Evolutionary conservation across 768 basidiomycete genomes (phyloP), one percentile per base, ranked within the genome.

Genomic region (Xanthoconium purpureum): DNA sequence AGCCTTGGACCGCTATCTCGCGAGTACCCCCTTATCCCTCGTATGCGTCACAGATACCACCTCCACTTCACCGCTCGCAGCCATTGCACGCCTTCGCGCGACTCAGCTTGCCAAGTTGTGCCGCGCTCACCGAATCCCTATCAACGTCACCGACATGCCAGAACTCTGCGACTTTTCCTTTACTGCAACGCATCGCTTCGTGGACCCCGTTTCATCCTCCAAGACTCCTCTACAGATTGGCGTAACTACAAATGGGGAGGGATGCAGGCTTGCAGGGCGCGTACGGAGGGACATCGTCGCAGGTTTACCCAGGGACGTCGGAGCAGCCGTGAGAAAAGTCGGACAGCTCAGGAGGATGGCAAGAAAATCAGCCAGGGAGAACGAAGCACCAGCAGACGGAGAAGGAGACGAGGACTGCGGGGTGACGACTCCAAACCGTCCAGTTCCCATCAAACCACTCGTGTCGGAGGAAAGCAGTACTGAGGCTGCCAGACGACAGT

Each of bases 121-220:
- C 63, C 75, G 70, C 35, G 57, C 73, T 1, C 79, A 80, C 29
- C 80, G 83, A 52, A 84, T 96, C 54, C 88, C 85, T 2, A 78
- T 94, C 61, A 98, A 95, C 65, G 81, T 88, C n/a, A 84, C 94
- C 1, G 96, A 98, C 70, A 83, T 88, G 66, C 89, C 91, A 2
- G 78, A 83, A 14, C 78, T 95, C 39, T 95, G 91, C 70, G 94
- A 97, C 69, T 98, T 91, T 67, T 86, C 89, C 0, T 94, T 96
- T 73, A 80, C 89, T 0, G 83, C 94, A 1, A 83, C 88, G 0
- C 91, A 98, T 61, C 88, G 95, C 4, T 94, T 97, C 64, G 68
- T 77, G 9, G 81, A 84, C 65, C 63, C 78, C 4, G 63, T 68
- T 12, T 75, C 74, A 1, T 78, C 78, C 6, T 67, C 68, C 36